Evolutionary conservation across 345 rosid species (phyloP).

Genomic region (Eucalyptus cloeziana): DNA sequence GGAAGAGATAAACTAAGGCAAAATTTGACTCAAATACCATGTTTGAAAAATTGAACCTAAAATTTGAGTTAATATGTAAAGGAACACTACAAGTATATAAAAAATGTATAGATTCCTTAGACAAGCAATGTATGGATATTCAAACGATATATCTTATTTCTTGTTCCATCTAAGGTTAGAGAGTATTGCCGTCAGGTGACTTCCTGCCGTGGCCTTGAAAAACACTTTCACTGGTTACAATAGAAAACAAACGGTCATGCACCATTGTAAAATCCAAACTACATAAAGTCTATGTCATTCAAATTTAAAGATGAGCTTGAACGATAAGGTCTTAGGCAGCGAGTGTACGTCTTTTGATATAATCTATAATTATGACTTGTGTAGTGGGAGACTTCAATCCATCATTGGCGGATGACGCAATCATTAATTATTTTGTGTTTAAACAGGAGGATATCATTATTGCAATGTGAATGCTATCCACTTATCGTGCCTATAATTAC

Average conservation of each 20-base stretch:
- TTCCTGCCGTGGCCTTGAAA: neutral
- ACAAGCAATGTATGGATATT: fast-evolving
- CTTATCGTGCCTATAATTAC: neutral
- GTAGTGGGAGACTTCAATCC: neutral
- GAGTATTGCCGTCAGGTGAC: neutral
- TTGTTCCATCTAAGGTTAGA: neutral
- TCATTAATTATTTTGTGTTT: neutral
- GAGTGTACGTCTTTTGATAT: neutral
- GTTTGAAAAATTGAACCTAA: fast-evolving
- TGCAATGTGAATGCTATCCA: neutral
- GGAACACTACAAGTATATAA: neutral
- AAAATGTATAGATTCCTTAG: too few species aligned
- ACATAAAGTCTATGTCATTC: neutral
- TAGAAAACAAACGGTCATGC: neutral
- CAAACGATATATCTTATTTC: neutral
- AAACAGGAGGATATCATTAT: neutral
- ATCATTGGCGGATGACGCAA: neutral
- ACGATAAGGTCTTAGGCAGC: neutral
- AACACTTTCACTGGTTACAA: neutral
- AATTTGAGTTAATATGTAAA: too few species aligned
- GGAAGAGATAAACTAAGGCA: neutral
- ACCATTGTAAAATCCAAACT: neutral
- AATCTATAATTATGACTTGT: neutral
- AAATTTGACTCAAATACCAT: neutral
- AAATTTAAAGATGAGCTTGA: neutral